Evolutionary conservation across 208 protist genomes (phyloP).

Genomic region (Plasmodiophora brassicae): DNA sequence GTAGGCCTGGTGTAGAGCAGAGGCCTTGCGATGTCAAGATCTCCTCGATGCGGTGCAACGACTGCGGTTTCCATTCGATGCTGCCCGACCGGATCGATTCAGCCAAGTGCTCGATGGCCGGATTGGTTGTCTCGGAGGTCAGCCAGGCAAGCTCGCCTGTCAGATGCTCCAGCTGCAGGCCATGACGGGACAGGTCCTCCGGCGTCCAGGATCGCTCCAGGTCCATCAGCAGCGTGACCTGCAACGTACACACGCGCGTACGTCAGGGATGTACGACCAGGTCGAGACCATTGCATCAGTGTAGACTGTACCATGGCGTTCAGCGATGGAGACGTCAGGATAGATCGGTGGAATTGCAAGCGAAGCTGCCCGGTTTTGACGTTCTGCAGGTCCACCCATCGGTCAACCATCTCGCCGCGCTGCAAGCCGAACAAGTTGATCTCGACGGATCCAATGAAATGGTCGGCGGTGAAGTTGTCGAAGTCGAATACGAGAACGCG

Average conservation of each 20-base stretch:
- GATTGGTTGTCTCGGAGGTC: background rate
- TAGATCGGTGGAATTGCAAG: slow-evolving; percentile 25
- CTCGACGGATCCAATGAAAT: slow-evolving; percentile 19
- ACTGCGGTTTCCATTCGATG: slow-evolving; percentile 11
- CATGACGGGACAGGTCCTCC: background rate
- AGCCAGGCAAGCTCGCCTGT: slow-evolving; percentile 19
- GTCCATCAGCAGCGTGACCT: no score
- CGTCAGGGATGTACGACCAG: no score
- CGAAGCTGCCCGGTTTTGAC: background rate
- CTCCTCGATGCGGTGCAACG: background rate
- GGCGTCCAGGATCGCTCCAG: background rate
- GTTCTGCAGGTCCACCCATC: slow-evolving; percentile 30
- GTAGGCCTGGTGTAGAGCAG: background rate
- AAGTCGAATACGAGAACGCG: slow-evolving; percentile 1
- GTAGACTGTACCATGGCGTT: no score
- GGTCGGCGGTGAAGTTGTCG: slow-evolving; percentile 14
- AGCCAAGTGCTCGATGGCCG: slow-evolving; percentile 7
- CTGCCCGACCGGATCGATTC: background rate
- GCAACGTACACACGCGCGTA: no score
- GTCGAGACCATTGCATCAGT: no score
- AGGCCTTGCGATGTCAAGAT: background rate
- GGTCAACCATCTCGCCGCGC: background rate
- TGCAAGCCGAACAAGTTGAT: background rate
- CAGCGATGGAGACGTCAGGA: slow-evolving; percentile 10
- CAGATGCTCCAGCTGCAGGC: background rate